Evolutionary conservation across 2,329 filamentous ascomycete genomes (phyloP).

Genomic region (Xylaria sp.): DNA sequence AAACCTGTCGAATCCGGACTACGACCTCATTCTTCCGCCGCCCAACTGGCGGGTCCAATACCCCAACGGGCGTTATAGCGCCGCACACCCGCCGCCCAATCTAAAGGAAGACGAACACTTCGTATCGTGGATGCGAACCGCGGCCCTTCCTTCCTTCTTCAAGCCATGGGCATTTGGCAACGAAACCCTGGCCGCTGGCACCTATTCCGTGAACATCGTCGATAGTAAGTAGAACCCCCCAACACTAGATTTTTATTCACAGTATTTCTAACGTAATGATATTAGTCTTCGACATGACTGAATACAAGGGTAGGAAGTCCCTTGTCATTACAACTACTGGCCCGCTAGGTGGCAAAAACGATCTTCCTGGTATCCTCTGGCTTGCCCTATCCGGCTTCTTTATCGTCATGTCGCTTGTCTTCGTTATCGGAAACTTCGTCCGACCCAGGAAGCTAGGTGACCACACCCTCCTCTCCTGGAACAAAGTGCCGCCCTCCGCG

Average conservation of each 20-base stretch:
- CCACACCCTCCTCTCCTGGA: conserved; percentile 98
- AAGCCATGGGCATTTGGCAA: conserved; percentile 89
- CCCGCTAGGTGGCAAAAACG: conserved; percentile 94
- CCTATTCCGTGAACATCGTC: conserved; percentile 80
- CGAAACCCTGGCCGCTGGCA: conserved; percentile 73
- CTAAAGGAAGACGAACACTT: conserved; percentile 83
- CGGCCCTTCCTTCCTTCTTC: conserved; percentile 92
- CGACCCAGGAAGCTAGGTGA: conserved; percentile 97
- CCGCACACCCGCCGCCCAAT: conserved; percentile 73
- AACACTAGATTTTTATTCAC: conserved; percentile 50
- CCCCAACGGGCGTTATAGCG: conserved; percentile 75
- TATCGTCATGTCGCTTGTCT: conserved; percentile 86
- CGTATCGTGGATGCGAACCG: conserved; percentile 99
- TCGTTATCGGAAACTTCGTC: conserved; percentile 90
- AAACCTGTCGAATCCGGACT: conserved; percentile 68
- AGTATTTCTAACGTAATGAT: conserved; percentile 13
- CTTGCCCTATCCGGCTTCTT: conserved; percentile 94
- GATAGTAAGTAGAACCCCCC: conserved; percentile 72
- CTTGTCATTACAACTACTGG: conserved; percentile 90
- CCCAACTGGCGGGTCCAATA: conserved; percentile 85
- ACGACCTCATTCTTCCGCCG: conserved; percentile 77
- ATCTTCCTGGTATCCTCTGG: conserved; percentile 96
- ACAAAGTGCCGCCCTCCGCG: conserved; percentile 64
- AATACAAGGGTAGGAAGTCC: conserved; percentile 88
- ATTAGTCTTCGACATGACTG: conserved; percentile 80